A percentile compares a stretch with the other conserved stretches of the same genome.
Conservation (phyloP, 2,329 filamentous ascomycete genomes). For the Fonsecaea nubica region DNA sequence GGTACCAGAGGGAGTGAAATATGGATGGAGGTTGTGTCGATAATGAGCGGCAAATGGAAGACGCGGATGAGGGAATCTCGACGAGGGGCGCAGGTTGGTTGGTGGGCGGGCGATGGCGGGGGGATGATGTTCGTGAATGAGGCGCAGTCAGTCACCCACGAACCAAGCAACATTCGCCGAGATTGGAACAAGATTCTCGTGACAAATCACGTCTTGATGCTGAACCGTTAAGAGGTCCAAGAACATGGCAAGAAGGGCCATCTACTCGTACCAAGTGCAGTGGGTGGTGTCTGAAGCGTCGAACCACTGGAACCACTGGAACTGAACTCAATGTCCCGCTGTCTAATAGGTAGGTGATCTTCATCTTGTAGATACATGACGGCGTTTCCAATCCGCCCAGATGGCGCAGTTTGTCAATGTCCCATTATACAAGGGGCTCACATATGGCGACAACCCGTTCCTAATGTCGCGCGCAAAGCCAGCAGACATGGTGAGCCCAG, state of each 20-base stretch:
- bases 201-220: constrained; percentile 9
- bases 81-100: background rate
- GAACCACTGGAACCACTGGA: background rate
- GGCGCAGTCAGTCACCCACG: constrained; percentile 12
- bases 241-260: background rate
- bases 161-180: constrained; percentile 22
- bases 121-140: background rate
- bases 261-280: background rate
- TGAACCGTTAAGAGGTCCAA: background rate
- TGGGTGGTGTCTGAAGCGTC: background rate
- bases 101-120: background rate
- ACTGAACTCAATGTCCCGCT: background rate
- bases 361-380: background rate
- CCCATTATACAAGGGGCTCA: background rate
- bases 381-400: background rate
- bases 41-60: constrained; percentile 4
- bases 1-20: background rate
- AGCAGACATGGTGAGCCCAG: background rate
- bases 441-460: background rate
- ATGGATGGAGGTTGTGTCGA: constrained; percentile 6
- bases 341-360: background rate
- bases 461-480: background rate
- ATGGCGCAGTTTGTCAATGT: background rate
- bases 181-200: background rate
- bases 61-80: constrained; percentile 6